phyloP scores from a whole-genome alignment of 139 green algal species.

The Tetradesmus lagerheimii region DNA sequence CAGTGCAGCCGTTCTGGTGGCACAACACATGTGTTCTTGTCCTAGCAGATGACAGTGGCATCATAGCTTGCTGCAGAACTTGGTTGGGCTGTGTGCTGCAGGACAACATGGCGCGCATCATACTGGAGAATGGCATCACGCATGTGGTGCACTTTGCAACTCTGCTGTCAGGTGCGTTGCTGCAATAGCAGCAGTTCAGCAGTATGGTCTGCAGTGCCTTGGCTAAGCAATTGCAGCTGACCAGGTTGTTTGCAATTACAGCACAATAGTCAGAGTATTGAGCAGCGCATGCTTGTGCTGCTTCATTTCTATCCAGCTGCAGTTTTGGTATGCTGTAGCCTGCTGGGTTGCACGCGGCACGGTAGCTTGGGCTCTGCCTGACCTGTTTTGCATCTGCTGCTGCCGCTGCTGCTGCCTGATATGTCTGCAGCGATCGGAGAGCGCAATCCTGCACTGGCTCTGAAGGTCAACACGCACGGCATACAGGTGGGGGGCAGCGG shows the following conservation, averaged over 20 bases:
- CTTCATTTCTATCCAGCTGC: background rate
- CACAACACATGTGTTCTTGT: no score
- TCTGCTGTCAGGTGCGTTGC: conserved; percentile 49
- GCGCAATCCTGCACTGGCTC: conserved; percentile 72
- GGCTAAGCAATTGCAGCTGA: background rate
- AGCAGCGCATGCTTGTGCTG: background rate
- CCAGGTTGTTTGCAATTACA: no score
- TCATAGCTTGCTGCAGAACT: no score
- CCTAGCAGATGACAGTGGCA: no score
- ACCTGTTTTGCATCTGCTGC: background rate
- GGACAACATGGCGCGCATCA: conserved; percentile 65
- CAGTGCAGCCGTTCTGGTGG: no score
- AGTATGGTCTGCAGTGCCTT: background rate
- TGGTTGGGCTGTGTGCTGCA: conserved; percentile 5
- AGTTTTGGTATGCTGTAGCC: background rate
- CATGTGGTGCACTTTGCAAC: conserved; percentile 70
- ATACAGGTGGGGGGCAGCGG: conserved; percentile 51
- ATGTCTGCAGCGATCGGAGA: conserved; percentile 66
- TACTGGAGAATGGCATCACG: conserved; percentile 67
- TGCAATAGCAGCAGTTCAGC: background rate
- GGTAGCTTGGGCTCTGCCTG: no score
- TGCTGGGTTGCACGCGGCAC: background rate
- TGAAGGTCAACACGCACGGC: conserved; percentile 72
- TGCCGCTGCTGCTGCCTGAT: conserved; percentile 11
- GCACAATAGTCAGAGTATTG: no score